Evolutionary conservation across 1,284 basidiomycete species (phyloP), one percentile per base, ranked within the genome.

Genomic region (Papiliotrema nemorosa): DNA sequence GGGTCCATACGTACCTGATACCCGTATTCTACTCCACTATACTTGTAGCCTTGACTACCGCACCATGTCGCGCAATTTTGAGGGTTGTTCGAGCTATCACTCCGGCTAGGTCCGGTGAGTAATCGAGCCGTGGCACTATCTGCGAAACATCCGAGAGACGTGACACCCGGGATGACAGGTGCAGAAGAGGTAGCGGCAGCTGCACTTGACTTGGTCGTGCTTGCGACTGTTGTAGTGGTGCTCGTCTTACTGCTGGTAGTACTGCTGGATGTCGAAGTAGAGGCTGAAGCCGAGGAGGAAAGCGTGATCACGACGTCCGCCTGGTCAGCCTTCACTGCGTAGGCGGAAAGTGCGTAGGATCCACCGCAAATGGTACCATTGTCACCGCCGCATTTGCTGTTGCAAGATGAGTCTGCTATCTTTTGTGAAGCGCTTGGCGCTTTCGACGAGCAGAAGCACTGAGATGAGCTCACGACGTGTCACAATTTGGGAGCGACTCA

Each of bases 91-190:
- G 24, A 21, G 5, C 22, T n/a, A 16, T 21, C 31, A 6, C 1
- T 25, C 31, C 24, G 25, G 5, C 16, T 21, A 18, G 25, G 36
- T 5, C 26, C 36, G 20, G 36, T n/a, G 12, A 40, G 35, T 27
- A 25, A 26, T 22, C 27, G 36, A 25, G 12, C 16, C 18, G 31
- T 24, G 10, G 31, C 9, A 6, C 70, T 70, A 54, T 76, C 75
- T 44, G 57, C 50, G 26, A 71, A 63, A 56, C 74, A 77, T 16
- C 70, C 74, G 10, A 59, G 39, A 14, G 44, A 1, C 10, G 18
- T 40, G 6, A 25, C 12, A 21, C 42, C 26, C 2, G 50, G 44
- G 14, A 43, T 49, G 3, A 45, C 33, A 29, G 54, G 42, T 13
- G 47, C 40, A 47, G 36, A 35, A n/a, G 42, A 41, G 20, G 47